A percentile compares a stretch with the other conserved stretches of the same genome.
phyloP scores from a whole-genome alignment of 2,329 filamentous ascomycete genomes.

The Sclerotinia sclerotiorum region DNA sequence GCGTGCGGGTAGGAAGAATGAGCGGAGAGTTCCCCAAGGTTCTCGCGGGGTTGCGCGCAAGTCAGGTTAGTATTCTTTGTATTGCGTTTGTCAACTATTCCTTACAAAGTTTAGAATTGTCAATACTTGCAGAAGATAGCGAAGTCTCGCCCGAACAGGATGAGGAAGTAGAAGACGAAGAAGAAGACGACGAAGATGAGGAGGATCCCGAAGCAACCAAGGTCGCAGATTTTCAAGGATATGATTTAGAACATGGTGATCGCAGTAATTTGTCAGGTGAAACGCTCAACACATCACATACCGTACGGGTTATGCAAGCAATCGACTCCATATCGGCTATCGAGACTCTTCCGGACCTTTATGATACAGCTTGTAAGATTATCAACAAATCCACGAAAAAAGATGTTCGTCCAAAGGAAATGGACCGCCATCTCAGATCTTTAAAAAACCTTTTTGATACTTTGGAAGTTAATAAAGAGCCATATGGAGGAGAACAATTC shows the following conservation, averaged over 20 bases:
- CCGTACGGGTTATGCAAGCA: conserved; percentile 34
- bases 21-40: not conserved
- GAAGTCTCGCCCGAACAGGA: conserved; percentile 10
- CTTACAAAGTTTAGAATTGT: conserved; percentile 34
- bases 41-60: conserved; percentile 21
- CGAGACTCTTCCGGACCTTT: conserved; percentile 44
- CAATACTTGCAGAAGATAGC: conserved; percentile 35
- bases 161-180: conserved; percentile 10
- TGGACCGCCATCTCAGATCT: conserved; percentile 37
- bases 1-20: conserved; percentile 31
- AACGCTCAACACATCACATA: conserved; percentile 32
- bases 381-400: conserved; percentile 43
- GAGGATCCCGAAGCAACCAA: conserved; percentile 16
- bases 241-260: not conserved
- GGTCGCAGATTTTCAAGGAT: not conserved
- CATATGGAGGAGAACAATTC: conserved; percentile 37
- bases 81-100: not conserved
- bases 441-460: conserved; percentile 30
- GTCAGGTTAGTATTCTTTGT: conserved; percentile 25
- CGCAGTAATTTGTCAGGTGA: conserved; percentile 30
- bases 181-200: conserved; percentile 25
- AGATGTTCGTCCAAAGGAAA: conserved; percentile 29
- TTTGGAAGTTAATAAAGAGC: conserved; percentile 26
- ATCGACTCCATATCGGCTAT: conserved; percentile 42
- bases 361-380: conserved; percentile 40